Evolutionary conservation across 1,284 basidiomycete species (phyloP), one percentile per base, ranked within the genome.

Genomic region (Sanguinoderma infundibulare): DNA sequence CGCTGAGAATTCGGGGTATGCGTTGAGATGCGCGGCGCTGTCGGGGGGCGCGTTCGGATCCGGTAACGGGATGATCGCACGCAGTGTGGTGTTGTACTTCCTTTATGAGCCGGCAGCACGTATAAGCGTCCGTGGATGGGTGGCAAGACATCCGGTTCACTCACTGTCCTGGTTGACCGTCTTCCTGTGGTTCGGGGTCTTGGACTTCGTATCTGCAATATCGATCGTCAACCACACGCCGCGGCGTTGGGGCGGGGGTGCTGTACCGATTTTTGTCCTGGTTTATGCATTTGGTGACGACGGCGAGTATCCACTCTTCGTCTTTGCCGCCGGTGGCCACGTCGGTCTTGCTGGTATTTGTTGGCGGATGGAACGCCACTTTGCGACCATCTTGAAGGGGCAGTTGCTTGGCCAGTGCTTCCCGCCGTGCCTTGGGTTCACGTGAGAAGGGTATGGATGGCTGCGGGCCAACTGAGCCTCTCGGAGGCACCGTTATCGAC

Each of bases 281-380:
- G 60, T 85, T 86, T 40, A 90, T 83, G 69, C 85, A 89, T 67
- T 81, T 85, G 2, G 83, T 89, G 24, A 94, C 83, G 2, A 90
- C 82, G 3, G 91, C 92, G 57, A 94, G 75, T 61, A 94, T 94
- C 91, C 91, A 94, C 20, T 87, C 86, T 70, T 91, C 88, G 60
- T 91, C 89, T 15, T 81, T 81, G 49, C 88, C 85, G 17, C 73
- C 74, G 20, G 67, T 70, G 22, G 75, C 74, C 26, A 76, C 76
- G 50, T 86, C 81, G 57, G 77, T 70, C 77, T 89, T 79, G 69
- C 80, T 74, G 62, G 74, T 56, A 32, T 70, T 76, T 15, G 73
- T 77, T 20, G 88, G 87, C 8, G 87, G 89, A 72, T 89, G 89
- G 67, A 93, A 94, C 2, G 90, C 91, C 9, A 94, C 91, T 66